Evolutionary conservation across 495 filamentous ascomycete genomes (phyloP), one percentile per base, ranked within the genome.

Genomic region (Ascodesmis nigricans): DNA sequence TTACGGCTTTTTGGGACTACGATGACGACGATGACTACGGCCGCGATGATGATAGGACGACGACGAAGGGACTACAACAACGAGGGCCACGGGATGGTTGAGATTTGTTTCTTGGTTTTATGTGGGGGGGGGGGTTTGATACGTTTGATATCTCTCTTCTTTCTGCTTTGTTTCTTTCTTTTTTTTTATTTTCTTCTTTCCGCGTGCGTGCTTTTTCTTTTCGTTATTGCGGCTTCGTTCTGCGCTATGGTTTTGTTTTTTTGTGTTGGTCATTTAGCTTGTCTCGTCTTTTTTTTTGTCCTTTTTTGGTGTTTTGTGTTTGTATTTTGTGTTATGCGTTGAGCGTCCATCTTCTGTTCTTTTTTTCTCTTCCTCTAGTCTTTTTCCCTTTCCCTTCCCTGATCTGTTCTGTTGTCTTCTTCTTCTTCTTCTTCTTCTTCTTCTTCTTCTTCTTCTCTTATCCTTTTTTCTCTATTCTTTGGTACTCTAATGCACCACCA

Each of bases 281-380:
- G 2, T 25, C 13, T 25, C 33, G 40, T 34, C 34, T 33, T 29
- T 50, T 43, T 40, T 16, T 49, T 16, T 21, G 6, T 14, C 31
- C 15, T 27, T 26, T 29, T 27, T 17, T 17, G 23, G 22, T 20
- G 14, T 18, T 13, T 15, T 10, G n/a, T 34, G 18, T 32, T 29
- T 21, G 30, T 14, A 32, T 38, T 14, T 11, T 13, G 17, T n/a
- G 22, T 8, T 5, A 26, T 31, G 17, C 11, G 3, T 7, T 35
- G 10, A 5, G 4, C 11, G 8, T 32, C 11, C 7, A 32, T 7
- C 20, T 18, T 30, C 18, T 9, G 20, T 31, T 31, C 15, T 38
- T 26, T 31, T 17, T 21, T 31, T 21, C 16, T 15, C 17, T 32
- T 42, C 25, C 26, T 38, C 14, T 21, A 25, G 32, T 33, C 37